Evolutionary conservation across 2,329 filamentous ascomycete species (phyloP).

Genomic region (Tolypocladium pustulatum): DNA sequence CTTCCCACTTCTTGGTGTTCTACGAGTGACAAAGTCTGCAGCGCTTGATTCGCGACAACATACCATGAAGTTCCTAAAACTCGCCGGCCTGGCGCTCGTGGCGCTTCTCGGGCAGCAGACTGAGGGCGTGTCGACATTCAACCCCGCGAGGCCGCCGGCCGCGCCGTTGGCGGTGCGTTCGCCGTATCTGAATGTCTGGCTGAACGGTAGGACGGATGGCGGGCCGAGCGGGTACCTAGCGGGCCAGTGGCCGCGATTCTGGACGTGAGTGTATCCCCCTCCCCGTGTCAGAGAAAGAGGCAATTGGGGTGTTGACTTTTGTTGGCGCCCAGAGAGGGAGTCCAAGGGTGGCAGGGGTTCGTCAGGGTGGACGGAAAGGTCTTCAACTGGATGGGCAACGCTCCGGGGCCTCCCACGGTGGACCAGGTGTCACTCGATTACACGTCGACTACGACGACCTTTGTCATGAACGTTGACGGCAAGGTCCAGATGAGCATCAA

Average conservation of each 20-base stretch:
- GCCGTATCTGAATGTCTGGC: slow-evolving; percentile 65
- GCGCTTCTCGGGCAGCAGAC: slow-evolving; percentile 7
- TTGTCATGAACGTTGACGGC: slow-evolving; percentile 53
- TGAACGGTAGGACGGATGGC: slow-evolving; percentile 48
- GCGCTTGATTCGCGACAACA: background rate
- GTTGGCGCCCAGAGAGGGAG: slow-evolving; percentile 28
- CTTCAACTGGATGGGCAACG: slow-evolving; percentile 59
- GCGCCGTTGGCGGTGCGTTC: slow-evolving; percentile 64
- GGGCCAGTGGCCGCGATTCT: slow-evolving; percentile 60
- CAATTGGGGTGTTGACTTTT: background rate
- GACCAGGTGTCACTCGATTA: slow-evolving; percentile 57
- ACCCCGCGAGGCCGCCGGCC: slow-evolving; percentile 54
- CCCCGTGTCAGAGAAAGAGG: background rate
- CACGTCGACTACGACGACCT: slow-evolving; percentile 62
- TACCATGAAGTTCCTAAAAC: slow-evolving; percentile 11
- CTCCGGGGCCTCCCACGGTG: slow-evolving; percentile 34
- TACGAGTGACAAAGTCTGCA: background rate
- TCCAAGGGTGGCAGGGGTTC: slow-evolving; percentile 57
- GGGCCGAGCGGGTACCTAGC: slow-evolving; percentile 57
- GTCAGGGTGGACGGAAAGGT: slow-evolving; percentile 54
- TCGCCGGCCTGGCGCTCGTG: slow-evolving; percentile 9
- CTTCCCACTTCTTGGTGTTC: background rate
- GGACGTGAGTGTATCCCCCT: slow-evolving; percentile 44
- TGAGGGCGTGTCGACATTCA: slow-evolving; percentile 40
- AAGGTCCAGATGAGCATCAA: slow-evolving; percentile 55